Base-by-base conservation (phyloP, 139 green algal genomes). In the Asterochloris erici region DNA sequence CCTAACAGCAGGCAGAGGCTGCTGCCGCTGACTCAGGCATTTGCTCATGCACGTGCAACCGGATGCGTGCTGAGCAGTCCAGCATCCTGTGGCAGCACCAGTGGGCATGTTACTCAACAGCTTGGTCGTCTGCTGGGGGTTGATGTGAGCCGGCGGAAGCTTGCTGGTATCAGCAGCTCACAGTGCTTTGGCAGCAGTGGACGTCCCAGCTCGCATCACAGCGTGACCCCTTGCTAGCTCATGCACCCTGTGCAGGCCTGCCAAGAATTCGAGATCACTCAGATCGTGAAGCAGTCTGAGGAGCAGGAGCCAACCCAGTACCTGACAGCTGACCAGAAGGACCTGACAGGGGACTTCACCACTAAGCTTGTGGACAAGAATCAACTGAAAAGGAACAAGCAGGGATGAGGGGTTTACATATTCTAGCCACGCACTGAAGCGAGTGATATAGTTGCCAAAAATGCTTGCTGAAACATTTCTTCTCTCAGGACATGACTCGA, bases 231-330 rank as follows among this genome's bases (percentile, higher is more conserved):
- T 73, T 24, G 6, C 23, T 26, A 16, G 19, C 28, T 38, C 70
- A 11, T 73, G 0, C 17, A 27, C 14, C 21, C 66, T 47, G 19
- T 76, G 74, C 78, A 91, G 79, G 88, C 93, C 60, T 95, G 92
- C 90, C 88, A 88, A 54, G 91, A 94, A 79, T 91, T 90, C 0
- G 92, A 95, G 82, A 95, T 95, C 29, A 85, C 68, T 0, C 74
- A 84, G 38, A 80, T 94, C 64, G 84, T 91, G 27, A 79, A 28
- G 63, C 86, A 92, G 83, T 87, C 79, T 82, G 61, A 84, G 66
- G 81, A 92, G 84, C 77, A 79, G 73, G 23, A 64, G 62, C 74
- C 77, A 10, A 88, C 83, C 15, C 66, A 79, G 79, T 92, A 92
- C 60, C 66, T 92, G 14, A 61, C 28, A 19, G 76, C 79, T 29